Percentiles rank a stretch among this genome's conserved stretches.
Conservation (phyloP, 495 filamentous ascomycete genomes). For the Patellaria atrata region DNA sequence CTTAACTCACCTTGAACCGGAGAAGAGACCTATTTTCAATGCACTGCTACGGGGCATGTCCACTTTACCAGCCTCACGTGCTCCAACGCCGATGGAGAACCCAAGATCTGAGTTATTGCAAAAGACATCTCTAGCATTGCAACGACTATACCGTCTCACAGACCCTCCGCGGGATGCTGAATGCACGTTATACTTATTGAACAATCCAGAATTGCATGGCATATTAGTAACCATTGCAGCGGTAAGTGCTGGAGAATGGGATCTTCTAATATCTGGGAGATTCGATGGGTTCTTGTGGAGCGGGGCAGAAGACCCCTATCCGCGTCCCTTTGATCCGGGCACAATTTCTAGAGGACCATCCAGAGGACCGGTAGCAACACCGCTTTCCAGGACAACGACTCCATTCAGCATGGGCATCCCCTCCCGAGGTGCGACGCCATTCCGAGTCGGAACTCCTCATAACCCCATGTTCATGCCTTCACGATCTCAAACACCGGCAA, state of each 20-base stretch:
- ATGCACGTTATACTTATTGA: constrained; percentile 75
- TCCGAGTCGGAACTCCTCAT: constrained; percentile 22
- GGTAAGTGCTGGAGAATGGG: constrained; percentile 83
- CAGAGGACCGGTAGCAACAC: constrained; percentile 28
- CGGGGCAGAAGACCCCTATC: constrained; percentile 55
- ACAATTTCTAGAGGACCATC: constrained; percentile 38
- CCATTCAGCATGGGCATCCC: constrained; percentile 21
- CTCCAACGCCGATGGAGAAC: constrained; percentile 38
- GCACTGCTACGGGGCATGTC: constrained; percentile 58
- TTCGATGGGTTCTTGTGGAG: constrained; percentile 97
- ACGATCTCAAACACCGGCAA: neutral
- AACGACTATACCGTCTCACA: constrained; percentile 67
- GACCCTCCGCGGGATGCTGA: constrained; percentile 66
- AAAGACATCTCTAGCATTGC: constrained; percentile 59
- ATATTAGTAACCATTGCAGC: constrained; percentile 76
- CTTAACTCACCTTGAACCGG: constrained; percentile 64
- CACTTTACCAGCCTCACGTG: constrained; percentile 35
- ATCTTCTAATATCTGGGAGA: constrained; percentile 85
- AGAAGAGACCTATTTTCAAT: constrained; percentile 64
- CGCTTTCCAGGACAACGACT: constrained; percentile 21
- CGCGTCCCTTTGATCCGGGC: constrained; percentile 21
- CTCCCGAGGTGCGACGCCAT: constrained; percentile 13
- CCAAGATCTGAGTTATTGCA: constrained; percentile 51
- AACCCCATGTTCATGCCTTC: constrained; percentile 5
- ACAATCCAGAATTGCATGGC: constrained; percentile 66